Conservation (phyloP, 176 grass and related monocot genomes). For the Olyra latifolia region DNA sequence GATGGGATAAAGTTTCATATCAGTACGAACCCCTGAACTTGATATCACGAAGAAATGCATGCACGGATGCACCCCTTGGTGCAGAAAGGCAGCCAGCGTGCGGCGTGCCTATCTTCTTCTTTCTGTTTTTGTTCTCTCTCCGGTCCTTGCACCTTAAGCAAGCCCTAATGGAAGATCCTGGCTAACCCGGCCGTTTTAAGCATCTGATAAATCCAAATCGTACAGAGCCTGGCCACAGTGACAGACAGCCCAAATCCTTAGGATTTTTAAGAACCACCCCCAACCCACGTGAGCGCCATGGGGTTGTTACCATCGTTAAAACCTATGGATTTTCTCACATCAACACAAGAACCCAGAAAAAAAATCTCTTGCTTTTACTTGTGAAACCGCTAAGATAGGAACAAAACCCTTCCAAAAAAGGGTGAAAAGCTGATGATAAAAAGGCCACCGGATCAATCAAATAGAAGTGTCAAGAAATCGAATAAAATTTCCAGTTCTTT, state of each 20-base stretch:
- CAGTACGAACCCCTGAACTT: background rate
- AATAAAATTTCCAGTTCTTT: constrained; percentile 47
- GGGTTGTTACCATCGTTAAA: constrained; percentile 52
- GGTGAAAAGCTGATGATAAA: constrained; percentile 32
- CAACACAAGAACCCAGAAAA: constrained; percentile 40
- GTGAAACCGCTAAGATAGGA: constrained; percentile 32
- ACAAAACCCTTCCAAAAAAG: constrained; percentile 32
- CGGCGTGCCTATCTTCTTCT: background rate
- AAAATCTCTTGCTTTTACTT: constrained; percentile 31
- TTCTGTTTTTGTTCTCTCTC: background rate
- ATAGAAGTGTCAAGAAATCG: constrained; percentile 35
- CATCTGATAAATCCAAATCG: constrained; percentile 26
- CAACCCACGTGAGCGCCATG: constrained; percentile 48
- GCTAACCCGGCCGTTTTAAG: constrained; percentile 4
- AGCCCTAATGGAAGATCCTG: constrained; percentile 34
- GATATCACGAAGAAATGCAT: background rate
- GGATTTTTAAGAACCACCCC: background rate
- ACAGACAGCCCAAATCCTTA: background rate
- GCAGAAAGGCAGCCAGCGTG: background rate
- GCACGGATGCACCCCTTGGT: background rate
- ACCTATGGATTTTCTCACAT: constrained; percentile 49
- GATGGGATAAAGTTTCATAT: background rate
- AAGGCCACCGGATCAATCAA: constrained; percentile 40
- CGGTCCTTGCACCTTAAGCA: background rate
- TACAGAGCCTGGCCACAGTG: background rate